Evolutionary conservation across 129 eudicot genomes (phyloP), one percentile per base, ranked within the genome.

Genomic region (Centella asiatica): DNA sequence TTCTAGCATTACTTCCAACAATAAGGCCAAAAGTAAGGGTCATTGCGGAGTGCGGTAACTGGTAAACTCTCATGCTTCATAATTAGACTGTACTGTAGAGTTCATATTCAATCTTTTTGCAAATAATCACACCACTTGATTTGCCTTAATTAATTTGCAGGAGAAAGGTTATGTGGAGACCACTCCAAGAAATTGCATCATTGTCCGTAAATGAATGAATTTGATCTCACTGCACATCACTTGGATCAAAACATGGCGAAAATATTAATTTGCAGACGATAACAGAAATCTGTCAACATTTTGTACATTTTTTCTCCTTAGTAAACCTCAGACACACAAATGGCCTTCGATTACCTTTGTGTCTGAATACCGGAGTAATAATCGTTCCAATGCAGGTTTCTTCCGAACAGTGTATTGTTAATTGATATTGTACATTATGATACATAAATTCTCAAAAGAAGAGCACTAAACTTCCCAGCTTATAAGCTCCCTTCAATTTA

Each of bases 41-140:
- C 6, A 74, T 90, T 47, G 97, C 95, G 65, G 97, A 86, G 75
- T 90, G 95, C n/a, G 97, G 97, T 25, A 90, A 85, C 74, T 90
- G 97, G 95, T 90, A 76, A 4, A 69, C 6, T 57, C 37, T 13
- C 48, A 51, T 22, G 18, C 57, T 22, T 51, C n/a, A 24, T 12
- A 22, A 47, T 47, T 0, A 18, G 25, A 49, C 40, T 34, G 40
- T 5, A 6, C 12, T 34, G 10, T 8, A 34, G 40, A 34, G 40
- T 34, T 34, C 12, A 34, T 34, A 5, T 34, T 34, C 9, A 11
- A 34, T 2, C 10, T 34, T 34, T 8, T 8, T 6, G 40, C 40
- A 34, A 34, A 34, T 34, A 11, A 34, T 11, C 6, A 8, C 9
- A 34, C n/a, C n/a, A n/a, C n/a, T n/a, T n/a, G n/a, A n/a, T n/a